Percentiles rank a stretch among this genome's conserved stretches.
Evolutionary conservation across 176 grass and related monocot genomes (phyloP).

Genomic region (Bromus sterilis): DNA sequence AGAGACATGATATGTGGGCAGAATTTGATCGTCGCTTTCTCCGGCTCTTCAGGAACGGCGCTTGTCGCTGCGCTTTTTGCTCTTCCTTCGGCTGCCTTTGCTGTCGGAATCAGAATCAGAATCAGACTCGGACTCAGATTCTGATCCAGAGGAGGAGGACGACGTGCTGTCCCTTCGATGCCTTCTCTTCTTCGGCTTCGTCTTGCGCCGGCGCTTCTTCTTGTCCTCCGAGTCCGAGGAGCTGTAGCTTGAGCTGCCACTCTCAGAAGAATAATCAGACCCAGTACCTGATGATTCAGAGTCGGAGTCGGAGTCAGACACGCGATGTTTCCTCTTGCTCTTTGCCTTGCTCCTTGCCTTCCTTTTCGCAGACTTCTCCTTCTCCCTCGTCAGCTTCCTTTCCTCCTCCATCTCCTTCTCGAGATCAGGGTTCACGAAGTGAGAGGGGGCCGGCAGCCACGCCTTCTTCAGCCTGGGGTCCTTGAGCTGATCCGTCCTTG

Average conservation of each 20-base stretch:
- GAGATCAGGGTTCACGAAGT: constrained; percentile 63
- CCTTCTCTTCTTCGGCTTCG: constrained; percentile 9
- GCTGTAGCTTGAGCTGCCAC: constrained; percentile 55
- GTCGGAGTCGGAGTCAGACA: constrained; percentile 54
- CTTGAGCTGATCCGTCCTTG: constrained; percentile 71
- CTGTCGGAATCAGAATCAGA: neutral
- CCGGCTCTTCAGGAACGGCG: neutral
- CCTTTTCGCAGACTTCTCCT: constrained; percentile 23
- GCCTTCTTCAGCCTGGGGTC: constrained; percentile 81
- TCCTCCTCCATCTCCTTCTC: constrained; percentile 46
- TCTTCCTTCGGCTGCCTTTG: neutral
- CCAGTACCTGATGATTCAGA: constrained; percentile 53
- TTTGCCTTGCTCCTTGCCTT: constrained; percentile 53
- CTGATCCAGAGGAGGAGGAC: neutral
- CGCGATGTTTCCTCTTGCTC: constrained; percentile 66
- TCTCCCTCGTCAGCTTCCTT: constrained; percentile 30
- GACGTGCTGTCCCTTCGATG: neutral
- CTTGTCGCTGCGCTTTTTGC: neutral
- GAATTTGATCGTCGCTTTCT: neutral
- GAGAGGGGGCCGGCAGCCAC: constrained; percentile 32
- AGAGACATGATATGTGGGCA: neutral
- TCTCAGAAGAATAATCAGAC: constrained; percentile 60
- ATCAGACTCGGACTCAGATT: neutral
- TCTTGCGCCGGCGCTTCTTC: constrained; percentile 1
- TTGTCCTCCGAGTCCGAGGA: constrained; percentile 32